Evolutionary conservation across 2,329 filamentous ascomycete species (phyloP).

Genomic region (Aspergillus neoniger): DNA sequence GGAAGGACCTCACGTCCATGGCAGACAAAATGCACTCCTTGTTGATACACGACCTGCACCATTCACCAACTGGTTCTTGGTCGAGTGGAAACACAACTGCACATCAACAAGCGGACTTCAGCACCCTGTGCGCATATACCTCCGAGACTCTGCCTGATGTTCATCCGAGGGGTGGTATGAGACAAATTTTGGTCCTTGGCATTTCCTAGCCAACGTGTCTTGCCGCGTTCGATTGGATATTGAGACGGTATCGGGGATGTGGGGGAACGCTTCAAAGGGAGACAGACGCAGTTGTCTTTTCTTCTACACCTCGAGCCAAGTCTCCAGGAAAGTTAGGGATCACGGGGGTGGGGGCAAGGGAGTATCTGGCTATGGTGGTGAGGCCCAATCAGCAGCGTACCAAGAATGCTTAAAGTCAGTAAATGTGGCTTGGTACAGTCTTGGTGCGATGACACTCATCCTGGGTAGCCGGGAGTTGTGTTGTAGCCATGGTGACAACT

Average conservation of each 20-base stretch:
- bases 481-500: neutral
- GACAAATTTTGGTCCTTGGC: no score
- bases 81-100: neutral
- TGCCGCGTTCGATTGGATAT: neutral
- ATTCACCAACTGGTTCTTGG: neutral
- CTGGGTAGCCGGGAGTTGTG: neutral
- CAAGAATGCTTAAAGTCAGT: neutral
- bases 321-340: neutral
- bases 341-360: neutral
- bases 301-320: neutral
- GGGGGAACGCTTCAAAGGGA: neutral
- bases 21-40: neutral
- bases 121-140: neutral
- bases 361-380: no score
- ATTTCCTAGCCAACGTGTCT: neutral
- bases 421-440: neutral
- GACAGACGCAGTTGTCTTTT: neutral
- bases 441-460: neutral
- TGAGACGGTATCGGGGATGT: neutral
- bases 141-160: neutral
- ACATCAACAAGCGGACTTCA: neutral
- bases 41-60: neutral
- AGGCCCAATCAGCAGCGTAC: neutral
- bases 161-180: no score
- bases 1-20: slow-evolving; percentile 55